phyloP scores from a whole-genome alignment of 176 grass and related monocot genomes.

The Musa itinerans region DNA sequence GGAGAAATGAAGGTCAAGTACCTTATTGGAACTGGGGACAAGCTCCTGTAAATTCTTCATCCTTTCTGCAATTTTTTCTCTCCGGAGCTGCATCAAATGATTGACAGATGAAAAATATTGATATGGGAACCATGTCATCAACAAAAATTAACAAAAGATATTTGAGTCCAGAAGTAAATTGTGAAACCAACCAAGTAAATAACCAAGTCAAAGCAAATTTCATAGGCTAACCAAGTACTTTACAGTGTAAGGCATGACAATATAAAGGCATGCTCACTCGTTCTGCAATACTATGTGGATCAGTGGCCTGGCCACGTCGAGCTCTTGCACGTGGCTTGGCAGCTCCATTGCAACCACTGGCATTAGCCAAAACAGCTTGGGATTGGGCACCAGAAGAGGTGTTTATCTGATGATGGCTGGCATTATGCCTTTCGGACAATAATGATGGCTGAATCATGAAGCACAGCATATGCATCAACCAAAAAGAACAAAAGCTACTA shows the following conservation, averaged over 20 bases:
- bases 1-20: not conserved
- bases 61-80: conserved; percentile 31
- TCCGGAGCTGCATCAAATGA: conserved; percentile 20
- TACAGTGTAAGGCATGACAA: too few relatives aligned
- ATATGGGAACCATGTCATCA: not conserved
- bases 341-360: conserved; percentile 21
- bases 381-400: conserved; percentile 5
- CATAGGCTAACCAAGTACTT: not conserved
- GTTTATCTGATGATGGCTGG: conserved; percentile 6
- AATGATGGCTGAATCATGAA: conserved; percentile 1
- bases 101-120: not conserved
- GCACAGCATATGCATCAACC: not conserved
- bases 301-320: conserved; percentile 26
- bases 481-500: not conserved
- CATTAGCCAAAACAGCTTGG: conserved; percentile 8
- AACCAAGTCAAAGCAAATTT: not conserved
- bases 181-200: not conserved
- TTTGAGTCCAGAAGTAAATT: not conserved
- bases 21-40: conserved; percentile 31
- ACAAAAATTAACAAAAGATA: not conserved
- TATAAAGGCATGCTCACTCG: conserved; percentile 9
- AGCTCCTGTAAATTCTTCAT: conserved; percentile 26
- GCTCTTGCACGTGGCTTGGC: conserved; percentile 26
- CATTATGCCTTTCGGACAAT: conserved; percentile 10
- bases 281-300: conserved; percentile 38